A percentile compares a stretch with the other conserved stretches of the same genome.
phyloP scores from a whole-genome alignment of 192 early-diverging fungal genomes.

The Pecoramyces ruminantium region DNA sequence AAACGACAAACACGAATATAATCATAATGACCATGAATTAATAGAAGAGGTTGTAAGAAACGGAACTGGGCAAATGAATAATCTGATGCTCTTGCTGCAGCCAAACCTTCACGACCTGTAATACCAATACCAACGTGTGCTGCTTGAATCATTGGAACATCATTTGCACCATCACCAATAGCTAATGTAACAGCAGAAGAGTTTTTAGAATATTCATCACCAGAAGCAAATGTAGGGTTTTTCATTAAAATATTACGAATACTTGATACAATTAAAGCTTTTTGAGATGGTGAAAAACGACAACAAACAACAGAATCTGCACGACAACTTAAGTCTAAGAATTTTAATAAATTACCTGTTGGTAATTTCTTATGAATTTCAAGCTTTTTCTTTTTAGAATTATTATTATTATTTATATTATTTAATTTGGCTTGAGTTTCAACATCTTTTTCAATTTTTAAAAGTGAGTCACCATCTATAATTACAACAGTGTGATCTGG shows the following conservation, averaged over 20 bases:
- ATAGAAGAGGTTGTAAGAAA: conserved; percentile 57
- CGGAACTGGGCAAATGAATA: conserved; percentile 84
- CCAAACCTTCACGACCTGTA: conserved; percentile 69
- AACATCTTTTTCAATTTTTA: background rate
- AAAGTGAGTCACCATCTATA: background rate
- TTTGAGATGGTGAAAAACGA: conserved; percentile 12
- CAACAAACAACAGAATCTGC: conserved; percentile 5
- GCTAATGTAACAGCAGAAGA: conserved; percentile 43
- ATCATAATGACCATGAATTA: conserved; percentile 80
- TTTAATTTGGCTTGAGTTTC: background rate
- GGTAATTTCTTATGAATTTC: conserved; percentile 4
- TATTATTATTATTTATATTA: background rate
- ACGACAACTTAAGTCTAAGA: conserved; percentile 10
- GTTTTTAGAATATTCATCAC: background rate
- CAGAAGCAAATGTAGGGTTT: conserved; percentile 5
- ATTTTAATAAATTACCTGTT: background rate
- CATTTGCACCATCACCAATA: conserved; percentile 89
- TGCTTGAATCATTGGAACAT: conserved; percentile 89
- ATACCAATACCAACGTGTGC: conserved; percentile 88
- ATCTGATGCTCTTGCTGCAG: conserved; percentile 71
- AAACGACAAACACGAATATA: conserved; percentile 69
- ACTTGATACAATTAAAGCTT: conserved; percentile 6
- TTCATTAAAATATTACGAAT: conserved; percentile 36
- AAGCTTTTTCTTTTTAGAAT: background rate
- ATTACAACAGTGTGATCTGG: background rate